Percentiles rank a stretch among this genome's conserved stretches.
Conservation (phyloP, 73 alveolate species). For the Paramecium biaurelia region DNA sequence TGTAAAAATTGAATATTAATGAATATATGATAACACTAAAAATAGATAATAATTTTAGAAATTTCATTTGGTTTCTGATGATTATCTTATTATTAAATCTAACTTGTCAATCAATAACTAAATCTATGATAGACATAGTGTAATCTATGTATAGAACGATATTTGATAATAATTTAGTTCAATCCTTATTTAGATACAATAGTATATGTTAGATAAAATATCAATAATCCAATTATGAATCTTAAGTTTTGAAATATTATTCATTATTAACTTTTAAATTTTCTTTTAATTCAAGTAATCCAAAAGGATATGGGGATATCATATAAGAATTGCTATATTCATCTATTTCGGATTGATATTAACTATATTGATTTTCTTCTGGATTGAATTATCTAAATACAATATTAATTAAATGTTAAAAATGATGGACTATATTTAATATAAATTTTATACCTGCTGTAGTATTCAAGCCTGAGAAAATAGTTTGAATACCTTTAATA, state of each 20-base stretch:
- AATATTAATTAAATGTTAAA: not conserved
- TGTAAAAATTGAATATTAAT: not conserved
- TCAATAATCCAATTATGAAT: not conserved
- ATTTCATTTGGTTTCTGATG: not conserved
- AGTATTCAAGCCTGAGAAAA: not conserved
- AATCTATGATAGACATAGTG: not conserved
- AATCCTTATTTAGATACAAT: not conserved
- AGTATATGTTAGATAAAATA: not conserved
- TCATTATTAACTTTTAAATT: not conserved
- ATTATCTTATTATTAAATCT: too few species aligned
- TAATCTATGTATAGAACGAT: not conserved
- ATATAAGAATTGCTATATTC: not conserved
- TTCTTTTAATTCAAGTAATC: not conserved
- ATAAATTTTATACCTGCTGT: not conserved
- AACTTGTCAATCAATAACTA: not conserved
- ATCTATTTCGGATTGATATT: not conserved
- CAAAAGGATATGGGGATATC: not conserved
- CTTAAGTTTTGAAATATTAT: not conserved
- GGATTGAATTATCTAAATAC: not conserved
- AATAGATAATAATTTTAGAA: not conserved
- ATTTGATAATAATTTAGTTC: not conserved
- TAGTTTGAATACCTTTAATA: not conserved
- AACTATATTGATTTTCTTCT: not conserved
- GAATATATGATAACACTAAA: not conserved
- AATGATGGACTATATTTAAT: not conserved